Base-by-base conservation (phyloP, 2,329 filamentous ascomycete genomes). In the Trichophyton equinum region DNA sequence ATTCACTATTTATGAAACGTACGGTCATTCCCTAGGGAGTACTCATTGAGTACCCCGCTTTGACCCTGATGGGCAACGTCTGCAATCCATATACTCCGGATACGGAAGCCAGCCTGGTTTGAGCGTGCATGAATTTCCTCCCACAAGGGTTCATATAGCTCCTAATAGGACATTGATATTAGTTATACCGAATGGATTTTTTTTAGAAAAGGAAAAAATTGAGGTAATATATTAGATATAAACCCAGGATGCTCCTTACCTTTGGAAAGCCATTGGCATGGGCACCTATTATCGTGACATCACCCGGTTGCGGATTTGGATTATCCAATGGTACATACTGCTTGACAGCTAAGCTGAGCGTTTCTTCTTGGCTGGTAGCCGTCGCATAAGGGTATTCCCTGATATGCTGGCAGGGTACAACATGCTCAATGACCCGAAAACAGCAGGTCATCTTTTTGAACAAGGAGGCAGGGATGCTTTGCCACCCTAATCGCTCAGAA, bases 221-320 rank as follows among this genome's bases (percentile, higher is more conserved):
- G 27, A 27, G 5, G 27, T 9, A 11, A 7, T 47, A 20, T 2
- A 47, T 3, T 27, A 4, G n/a, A 7, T 5, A 8, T 7, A 25
- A 22, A 47, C 5, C 18, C 44, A 11, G 44, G 7, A 47, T 58
- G 40, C 7, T 58, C 44, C 68, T 60, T 72, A 88, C 88, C 81
- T 96, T 97, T 9, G 89, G 88, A 66, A 96, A 96, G 9, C 87
- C 92, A 76, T 96, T 96, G 57, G 90, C 92, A 75, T 96, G 91
- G 3, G 87, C 86, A 9, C 82, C 90, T 60, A 97, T 84, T 62
- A 97, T 85, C 20, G 90, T 96, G 7, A 96, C 77, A 72, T 94
- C 89, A 38, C 89, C 88, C 0, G 84, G 82, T 64, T 83, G 79
- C 0, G 89, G 87, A 25, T 77, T 73, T 0, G 78, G 79, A 67